phyloP scores from a whole-genome alignment of 306 rosid genomes.

The Acacia crassicarpa region DNA sequence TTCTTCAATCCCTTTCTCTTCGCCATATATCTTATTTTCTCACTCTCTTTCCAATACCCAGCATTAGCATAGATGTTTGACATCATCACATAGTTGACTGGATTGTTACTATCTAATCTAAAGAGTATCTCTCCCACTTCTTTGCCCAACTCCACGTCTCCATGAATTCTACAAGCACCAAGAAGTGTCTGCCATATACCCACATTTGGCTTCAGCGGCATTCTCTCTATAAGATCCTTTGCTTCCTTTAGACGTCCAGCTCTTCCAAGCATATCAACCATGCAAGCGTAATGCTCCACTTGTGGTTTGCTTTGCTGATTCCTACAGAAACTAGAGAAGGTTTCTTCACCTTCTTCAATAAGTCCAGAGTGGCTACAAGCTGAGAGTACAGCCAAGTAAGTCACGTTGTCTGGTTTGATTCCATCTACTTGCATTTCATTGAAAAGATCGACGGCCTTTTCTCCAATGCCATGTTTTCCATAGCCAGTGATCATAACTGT shows the following conservation, averaged over 20 bases:
- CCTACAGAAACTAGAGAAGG: conserved; percentile 45
- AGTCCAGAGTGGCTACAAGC: conserved; percentile 77
- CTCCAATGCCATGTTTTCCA: conserved; percentile 66
- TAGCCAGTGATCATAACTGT: conserved; percentile 72
- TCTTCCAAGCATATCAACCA: conserved; percentile 71
- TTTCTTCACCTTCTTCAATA: conserved; percentile 49
- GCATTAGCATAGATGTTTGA: conserved; percentile 62
- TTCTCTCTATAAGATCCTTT: conserved; percentile 49
- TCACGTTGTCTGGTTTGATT: conserved; percentile 53
- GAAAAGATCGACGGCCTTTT: conserved; percentile 48
- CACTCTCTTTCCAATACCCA: conserved; percentile 64
- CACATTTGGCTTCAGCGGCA: conserved; percentile 58
- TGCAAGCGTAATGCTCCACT: conserved; percentile 69
- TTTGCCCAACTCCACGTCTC: conserved; percentile 50
- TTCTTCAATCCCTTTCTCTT: conserved; percentile 59
- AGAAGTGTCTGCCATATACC: conserved; percentile 69
- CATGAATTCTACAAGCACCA: conserved; percentile 67
- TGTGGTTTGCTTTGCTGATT: conserved; percentile 34
- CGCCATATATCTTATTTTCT: conserved; percentile 45
- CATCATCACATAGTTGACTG: conserved; percentile 63
- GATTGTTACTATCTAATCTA: conserved; percentile 47
- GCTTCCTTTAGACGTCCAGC: conserved; percentile 57
- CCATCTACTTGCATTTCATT: conserved; percentile 44
- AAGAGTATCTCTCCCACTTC: conserved; percentile 58
- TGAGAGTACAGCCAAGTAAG: conserved; percentile 63